These are phyloP conservation scores for Rosa persica DNA, from an alignment of 306 rosid genomes.

Conservation along the genomic window DNA sequence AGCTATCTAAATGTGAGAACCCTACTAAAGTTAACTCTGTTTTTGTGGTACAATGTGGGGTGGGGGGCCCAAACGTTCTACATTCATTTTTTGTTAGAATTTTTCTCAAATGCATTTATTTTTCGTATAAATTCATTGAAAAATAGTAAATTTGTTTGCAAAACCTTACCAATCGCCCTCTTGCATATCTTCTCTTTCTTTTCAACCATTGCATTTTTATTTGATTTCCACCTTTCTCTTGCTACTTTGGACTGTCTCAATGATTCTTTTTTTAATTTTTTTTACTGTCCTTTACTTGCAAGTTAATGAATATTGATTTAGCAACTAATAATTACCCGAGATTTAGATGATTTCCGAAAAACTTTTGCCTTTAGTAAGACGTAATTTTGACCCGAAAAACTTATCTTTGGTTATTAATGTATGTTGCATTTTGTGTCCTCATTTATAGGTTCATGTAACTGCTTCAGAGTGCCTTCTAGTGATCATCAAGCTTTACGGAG, in stretches of 20 bases:
- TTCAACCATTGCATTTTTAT: not conserved
- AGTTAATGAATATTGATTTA: not conserved
- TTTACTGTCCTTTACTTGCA: not conserved
- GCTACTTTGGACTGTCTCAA: not conserved
- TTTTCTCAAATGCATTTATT: not conserved
- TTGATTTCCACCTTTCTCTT: not conserved
- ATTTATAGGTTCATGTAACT: slow-evolving; percentile 73
- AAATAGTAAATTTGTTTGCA: not conserved
- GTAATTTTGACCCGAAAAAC: not conserved
- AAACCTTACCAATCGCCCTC: not conserved
- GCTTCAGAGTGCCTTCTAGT: slow-evolving; percentile 83
- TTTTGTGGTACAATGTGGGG: not conserved
- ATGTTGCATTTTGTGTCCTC: not conserved
- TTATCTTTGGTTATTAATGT: not conserved
- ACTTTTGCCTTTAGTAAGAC: not conserved
- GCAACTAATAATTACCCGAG: not conserved
- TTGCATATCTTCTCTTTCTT: not conserved
- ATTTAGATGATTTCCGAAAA: not conserved
- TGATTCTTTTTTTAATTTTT: not conserved
- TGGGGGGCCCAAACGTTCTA: not conserved
- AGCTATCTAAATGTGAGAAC: not conserved
- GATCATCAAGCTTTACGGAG: slow-evolving; percentile 44
- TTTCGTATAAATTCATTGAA: not conserved
- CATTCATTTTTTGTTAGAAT: not conserved
- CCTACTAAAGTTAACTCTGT: not conserved